Conservation (phyloP, 495 filamentous ascomycete genomes). For the Talaromyces borbonicus region DNA sequence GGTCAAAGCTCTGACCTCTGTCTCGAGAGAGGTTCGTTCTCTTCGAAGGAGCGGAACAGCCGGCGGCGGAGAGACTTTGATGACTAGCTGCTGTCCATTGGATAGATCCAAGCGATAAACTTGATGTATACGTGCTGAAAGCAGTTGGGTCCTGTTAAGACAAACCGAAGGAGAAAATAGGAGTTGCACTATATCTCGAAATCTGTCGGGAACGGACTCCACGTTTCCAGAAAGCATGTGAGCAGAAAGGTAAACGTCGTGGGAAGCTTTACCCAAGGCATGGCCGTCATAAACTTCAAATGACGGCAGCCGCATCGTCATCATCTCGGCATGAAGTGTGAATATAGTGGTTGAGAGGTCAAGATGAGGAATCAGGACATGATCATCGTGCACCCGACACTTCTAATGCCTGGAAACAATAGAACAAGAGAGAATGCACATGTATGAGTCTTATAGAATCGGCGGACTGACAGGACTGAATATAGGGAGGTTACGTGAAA, state of each 20-base stretch:
- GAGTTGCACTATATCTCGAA: constrained; percentile 35
- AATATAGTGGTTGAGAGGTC: background rate
- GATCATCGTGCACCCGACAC: too few relatives aligned
- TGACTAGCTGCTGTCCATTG: constrained; percentile 40
- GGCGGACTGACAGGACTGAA: too few relatives aligned
- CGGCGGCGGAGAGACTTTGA: constrained; percentile 44
- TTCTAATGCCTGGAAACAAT: too few relatives aligned
- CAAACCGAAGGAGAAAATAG: constrained; percentile 29
- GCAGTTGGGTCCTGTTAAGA: constrained; percentile 33
- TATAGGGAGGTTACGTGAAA: too few relatives aligned
- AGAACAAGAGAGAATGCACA: too few relatives aligned
- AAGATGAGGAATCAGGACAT: too few relatives aligned
- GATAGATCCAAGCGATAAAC: constrained; percentile 44
- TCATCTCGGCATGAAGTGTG: background rate
- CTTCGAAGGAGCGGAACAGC: constrained; percentile 46
- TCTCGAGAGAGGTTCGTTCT: constrained; percentile 44
- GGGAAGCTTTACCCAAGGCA: constrained; percentile 2
- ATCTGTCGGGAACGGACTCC: background rate
- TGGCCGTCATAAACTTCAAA: constrained; percentile 1
- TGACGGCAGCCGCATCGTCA: constrained; percentile 7
- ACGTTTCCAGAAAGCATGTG: background rate
- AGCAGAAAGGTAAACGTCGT: constrained; percentile 2
- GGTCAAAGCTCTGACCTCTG: constrained; percentile 44
- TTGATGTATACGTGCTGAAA: constrained; percentile 41
- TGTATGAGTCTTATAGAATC: too few relatives aligned